A percentile compares a stretch with the other conserved stretches of the same genome.
Evolutionary conservation across 768 basidiomycete genomes (phyloP).

Genomic region (Coprinellus aureogranulatus): DNA sequence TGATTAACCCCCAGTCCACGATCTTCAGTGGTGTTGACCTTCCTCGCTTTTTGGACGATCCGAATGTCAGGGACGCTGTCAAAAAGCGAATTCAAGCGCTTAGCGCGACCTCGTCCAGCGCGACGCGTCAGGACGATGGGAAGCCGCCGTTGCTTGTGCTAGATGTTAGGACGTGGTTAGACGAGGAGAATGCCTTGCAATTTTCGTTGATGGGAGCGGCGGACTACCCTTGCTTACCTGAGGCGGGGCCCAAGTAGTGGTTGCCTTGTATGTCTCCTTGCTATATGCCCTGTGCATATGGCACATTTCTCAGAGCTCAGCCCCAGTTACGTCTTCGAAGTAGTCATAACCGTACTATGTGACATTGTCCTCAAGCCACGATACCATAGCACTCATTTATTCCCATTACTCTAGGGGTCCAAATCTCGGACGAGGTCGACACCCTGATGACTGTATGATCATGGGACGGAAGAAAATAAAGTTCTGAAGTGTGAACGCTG

Average conservation of each 20-base stretch:
- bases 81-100: conserved; percentile 3
- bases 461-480: too few species aligned
- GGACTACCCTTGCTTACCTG: neutral
- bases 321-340: too few species aligned
- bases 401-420: too few species aligned
- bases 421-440: too few species aligned
- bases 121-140: neutral
- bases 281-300: too few species aligned
- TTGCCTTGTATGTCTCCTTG: too few species aligned
- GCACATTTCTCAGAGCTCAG: too few species aligned
- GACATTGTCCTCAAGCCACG: too few species aligned
- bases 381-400: too few species aligned
- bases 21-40: conserved; percentile 43
- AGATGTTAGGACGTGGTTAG: conserved; percentile 7
- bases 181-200: neutral
- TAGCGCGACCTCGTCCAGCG: neutral
- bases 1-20: conserved; percentile 37
- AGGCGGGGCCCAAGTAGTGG: too few species aligned
- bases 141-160: neutral
- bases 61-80: neutral
- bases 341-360: too few species aligned
- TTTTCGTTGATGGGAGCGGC: conserved; percentile 2
- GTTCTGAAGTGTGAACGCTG: neutral
- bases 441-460: too few species aligned
- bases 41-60: neutral